Evolutionary conservation across 106 monocot species (phyloP).

Genomic region (Narthecium ossifragum): DNA sequence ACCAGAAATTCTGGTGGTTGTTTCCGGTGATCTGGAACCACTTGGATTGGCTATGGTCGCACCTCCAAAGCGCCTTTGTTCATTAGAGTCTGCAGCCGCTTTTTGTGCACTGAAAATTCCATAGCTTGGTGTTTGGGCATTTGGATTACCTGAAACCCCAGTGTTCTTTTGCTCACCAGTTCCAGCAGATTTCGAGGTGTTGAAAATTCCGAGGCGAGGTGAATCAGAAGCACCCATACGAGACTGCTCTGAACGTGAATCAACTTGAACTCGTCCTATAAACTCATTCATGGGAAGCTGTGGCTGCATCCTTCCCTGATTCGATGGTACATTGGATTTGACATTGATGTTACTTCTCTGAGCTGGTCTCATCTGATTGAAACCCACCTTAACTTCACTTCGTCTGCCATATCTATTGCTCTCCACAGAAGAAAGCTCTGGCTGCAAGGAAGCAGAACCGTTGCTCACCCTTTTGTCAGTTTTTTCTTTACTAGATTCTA

Average conservation of each 20-base stretch:
- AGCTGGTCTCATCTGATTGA: neutral
- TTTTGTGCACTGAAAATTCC: constrained; percentile 13
- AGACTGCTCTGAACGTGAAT: constrained; percentile 13
- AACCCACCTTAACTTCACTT: constrained; percentile 1
- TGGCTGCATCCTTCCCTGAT: constrained; percentile 14
- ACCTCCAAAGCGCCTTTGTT: neutral
- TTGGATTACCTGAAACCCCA: neutral
- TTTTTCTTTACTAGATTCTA: constrained; percentile 1
- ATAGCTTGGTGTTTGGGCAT: constrained; percentile 9
- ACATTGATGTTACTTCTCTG: neutral
- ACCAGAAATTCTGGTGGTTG: constrained; percentile 25
- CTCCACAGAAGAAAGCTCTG: constrained; percentile 9
- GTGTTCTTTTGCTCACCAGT: constrained; percentile 6
- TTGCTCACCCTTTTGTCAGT: neutral
- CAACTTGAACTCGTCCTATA: constrained; percentile 3
- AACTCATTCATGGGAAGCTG: constrained; percentile 2
- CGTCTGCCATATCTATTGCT: constrained; percentile 28
- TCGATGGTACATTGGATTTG: neutral
- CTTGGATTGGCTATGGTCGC: neutral
- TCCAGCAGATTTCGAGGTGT: constrained; percentile 1
- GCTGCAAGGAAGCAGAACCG: neutral
- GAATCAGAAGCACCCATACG: constrained; percentile 3
- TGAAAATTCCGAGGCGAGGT: constrained; percentile 8
- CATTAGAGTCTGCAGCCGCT: constrained; percentile 1
- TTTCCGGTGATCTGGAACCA: neutral